phyloP scores from a whole-genome alignment of 2,329 filamentous ascomycete species.

The Podosphaera fusca region DNA sequence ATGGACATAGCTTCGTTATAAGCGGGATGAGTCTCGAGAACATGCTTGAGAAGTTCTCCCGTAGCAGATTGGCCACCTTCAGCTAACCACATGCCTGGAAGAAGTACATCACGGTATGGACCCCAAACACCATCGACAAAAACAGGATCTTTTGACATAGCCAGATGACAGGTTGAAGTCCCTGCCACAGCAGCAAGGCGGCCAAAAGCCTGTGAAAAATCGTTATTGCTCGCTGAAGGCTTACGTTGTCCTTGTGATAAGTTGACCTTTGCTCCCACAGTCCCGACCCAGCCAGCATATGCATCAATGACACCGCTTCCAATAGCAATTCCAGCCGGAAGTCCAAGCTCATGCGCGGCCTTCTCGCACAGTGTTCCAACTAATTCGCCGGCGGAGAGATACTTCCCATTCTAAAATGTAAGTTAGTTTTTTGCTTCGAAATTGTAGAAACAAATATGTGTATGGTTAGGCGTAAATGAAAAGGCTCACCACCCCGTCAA shows the following conservation, averaged over 20 bases:
- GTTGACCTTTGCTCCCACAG: constrained; percentile 87
- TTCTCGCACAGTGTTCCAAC: constrained; percentile 68
- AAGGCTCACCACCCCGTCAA: constrained; percentile 73
- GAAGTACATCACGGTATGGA: constrained; percentile 79
- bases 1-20: constrained; percentile 59
- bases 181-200: constrained; percentile 85
- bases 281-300: constrained; percentile 96
- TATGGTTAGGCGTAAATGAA: constrained; percentile 16
- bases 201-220: constrained; percentile 78
- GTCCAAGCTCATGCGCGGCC: constrained; percentile 60
- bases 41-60: constrained; percentile 78
- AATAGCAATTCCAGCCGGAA: constrained; percentile 71
- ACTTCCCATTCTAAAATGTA: constrained; percentile 54
- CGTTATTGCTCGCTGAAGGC: constrained; percentile 47
- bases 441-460: neutral
- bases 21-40: constrained; percentile 84
- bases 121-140: constrained; percentile 96
- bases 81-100: constrained; percentile 87
- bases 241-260: constrained; percentile 45
- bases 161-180: constrained; percentile 90
- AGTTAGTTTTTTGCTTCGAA: constrained; percentile 7
- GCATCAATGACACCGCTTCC: constrained; percentile 95
- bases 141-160: constrained; percentile 79
- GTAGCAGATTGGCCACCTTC: constrained; percentile 94
- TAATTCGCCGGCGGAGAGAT: constrained; percentile 75